These are phyloP conservation scores for Fraxinus sp. DNA, from an alignment of 305 asterid species.

Conservation along the genomic window DNA sequence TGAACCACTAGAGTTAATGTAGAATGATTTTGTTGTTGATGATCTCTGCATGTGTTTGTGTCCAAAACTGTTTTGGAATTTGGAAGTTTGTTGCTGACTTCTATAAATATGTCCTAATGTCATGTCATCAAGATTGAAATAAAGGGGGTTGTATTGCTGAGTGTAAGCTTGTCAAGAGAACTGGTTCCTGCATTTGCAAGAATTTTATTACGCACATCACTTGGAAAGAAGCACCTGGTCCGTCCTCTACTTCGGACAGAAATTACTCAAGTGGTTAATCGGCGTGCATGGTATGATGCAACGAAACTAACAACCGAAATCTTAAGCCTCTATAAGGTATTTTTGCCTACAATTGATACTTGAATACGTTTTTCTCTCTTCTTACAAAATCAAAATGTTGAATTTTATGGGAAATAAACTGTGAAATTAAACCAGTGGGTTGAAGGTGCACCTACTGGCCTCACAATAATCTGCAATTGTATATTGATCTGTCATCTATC, in stretches of 20 bases:
- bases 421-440: not conserved
- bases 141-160: conserved; percentile 77
- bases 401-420: not conserved
- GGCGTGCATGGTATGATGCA: conserved; percentile 95
- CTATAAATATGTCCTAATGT: not conserved
- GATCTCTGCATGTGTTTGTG: not conserved
- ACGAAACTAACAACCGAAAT: conserved; percentile 80
- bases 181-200: conserved; percentile 91
- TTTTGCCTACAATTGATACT: conserved; percentile 1
- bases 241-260: conserved; percentile 91
- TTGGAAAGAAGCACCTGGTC: conserved; percentile 85
- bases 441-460: not conserved
- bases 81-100: conserved; percentile 17
- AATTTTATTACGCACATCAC: conserved; percentile 78
- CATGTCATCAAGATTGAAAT: conserved; percentile 61
- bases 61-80: conserved; percentile 1
- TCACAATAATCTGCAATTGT: not conserved
- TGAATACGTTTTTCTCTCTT: not conserved
- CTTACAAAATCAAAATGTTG: not conserved
- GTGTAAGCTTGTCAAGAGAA: conserved; percentile 82
- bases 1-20: not conserved
- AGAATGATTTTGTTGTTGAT: not conserved
- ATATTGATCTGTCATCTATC: not conserved
- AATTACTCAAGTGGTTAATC: conserved; percentile 89
- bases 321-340: conserved; percentile 77